Conservation (phyloP, 208 protist species). For the Acanthamoeba culbertsoni region DNA sequence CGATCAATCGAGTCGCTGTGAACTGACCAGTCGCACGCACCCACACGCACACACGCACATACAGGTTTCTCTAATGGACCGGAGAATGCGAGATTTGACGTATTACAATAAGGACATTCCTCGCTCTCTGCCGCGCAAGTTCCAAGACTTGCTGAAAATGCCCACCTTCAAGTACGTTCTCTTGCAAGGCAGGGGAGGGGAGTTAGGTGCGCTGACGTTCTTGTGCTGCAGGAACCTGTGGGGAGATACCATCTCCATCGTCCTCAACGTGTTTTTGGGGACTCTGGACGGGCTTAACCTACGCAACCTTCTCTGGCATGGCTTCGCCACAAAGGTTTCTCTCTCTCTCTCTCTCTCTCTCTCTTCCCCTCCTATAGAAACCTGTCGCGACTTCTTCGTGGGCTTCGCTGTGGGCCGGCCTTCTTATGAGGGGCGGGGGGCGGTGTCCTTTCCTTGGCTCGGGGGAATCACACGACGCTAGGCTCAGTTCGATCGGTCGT, state of each 20-base stretch:
- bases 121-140: neutral
- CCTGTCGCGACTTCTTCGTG: no score
- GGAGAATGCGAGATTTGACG: neutral
- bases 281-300: slow-evolving; percentile 23
- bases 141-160: slow-evolving; percentile 3
- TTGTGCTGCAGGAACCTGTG: neutral
- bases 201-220: neutral
- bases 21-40: neutral
- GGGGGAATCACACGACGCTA: no score
- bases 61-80: neutral
- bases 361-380: neutral
- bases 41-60: neutral
- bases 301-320: slow-evolving; percentile 32
- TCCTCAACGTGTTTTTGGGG: slow-evolving; percentile 2
- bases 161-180: neutral
- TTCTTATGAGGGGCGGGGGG: no score
- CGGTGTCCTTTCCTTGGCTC: no score
- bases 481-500: neutral
- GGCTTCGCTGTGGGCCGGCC: neutral
- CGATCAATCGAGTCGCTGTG: neutral
- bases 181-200: neutral
- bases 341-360: no score
- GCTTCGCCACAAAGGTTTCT: slow-evolving; percentile 50
- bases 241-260: neutral
- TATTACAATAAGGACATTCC: slow-evolving; percentile 25